Evolutionary conservation across 768 basidiomycete species (phyloP).

Genomic region (Suillus decipiens): DNA sequence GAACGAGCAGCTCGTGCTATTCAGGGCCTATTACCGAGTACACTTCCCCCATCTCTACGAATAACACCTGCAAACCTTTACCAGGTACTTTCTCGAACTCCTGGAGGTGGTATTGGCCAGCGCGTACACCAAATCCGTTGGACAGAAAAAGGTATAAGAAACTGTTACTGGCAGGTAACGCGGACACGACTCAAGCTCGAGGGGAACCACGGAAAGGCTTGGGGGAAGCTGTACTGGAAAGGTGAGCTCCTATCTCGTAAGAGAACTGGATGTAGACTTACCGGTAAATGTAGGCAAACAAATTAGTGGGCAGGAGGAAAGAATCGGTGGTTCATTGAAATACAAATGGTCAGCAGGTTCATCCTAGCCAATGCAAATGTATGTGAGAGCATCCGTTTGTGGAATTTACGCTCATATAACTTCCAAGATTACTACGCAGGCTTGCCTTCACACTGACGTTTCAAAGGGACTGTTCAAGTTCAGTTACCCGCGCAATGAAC

Average conservation of each 20-base stretch:
- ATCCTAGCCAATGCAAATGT: slow-evolving; percentile 32
- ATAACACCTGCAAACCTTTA: slow-evolving; percentile 65
- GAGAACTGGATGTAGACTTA: slow-evolving; percentile 3
- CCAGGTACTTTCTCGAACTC: slow-evolving; percentile 68
- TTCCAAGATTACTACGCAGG: neutral
- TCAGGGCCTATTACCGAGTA: slow-evolving; percentile 56
- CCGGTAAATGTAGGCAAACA: slow-evolving; percentile 47
- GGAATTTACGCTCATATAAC: neutral
- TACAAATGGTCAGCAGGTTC: slow-evolving; percentile 69
- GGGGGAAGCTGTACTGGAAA: slow-evolving; percentile 80
- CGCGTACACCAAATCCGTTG: slow-evolving; percentile 75
- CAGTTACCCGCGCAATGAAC: neutral
- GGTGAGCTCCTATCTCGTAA: slow-evolving; percentile 45
- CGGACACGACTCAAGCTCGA: slow-evolving; percentile 69
- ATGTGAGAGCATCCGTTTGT: neutral
- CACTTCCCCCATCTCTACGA: slow-evolving; percentile 62
- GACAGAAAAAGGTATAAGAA: slow-evolving; percentile 62
- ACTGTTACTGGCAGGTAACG: slow-evolving; percentile 78
- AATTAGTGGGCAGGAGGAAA: slow-evolving; percentile 60
- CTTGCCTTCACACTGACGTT: neutral
- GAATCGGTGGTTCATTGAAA: slow-evolving; percentile 72
- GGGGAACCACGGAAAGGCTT: slow-evolving; percentile 78
- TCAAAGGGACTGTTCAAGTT: slow-evolving; percentile 6
- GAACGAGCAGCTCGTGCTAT: slow-evolving; percentile 36
- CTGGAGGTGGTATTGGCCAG: slow-evolving; percentile 66